Percentiles rank a stretch among this genome's conserved stretches.
These are phyloP conservation scores for Carex cristatella DNA, from an alignment of 176 grass and related monocot genomes.

Conservation along the genomic window DNA sequence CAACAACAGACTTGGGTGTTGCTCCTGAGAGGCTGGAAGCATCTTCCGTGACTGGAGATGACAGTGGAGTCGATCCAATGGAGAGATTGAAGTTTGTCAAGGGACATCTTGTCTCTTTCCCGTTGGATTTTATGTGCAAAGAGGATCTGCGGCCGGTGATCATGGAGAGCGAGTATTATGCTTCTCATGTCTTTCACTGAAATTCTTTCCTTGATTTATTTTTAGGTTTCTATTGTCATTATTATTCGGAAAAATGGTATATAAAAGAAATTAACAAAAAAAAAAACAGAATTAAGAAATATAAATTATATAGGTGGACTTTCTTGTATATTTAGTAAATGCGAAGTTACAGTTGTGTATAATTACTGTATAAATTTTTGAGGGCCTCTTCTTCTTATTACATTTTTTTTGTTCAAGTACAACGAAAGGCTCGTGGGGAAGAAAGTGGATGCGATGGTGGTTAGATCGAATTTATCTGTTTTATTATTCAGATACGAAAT, in stretches of 20 bases:
- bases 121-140: constrained; percentile 90
- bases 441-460: not conserved
- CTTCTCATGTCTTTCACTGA: constrained; percentile 97
- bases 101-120: constrained; percentile 89
- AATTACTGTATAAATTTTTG: not conserved
- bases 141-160: constrained; percentile 93
- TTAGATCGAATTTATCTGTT: not conserved
- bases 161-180: constrained; percentile 94
- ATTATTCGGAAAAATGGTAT: not conserved
- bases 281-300: not conserved
- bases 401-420: not conserved
- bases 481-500: not conserved
- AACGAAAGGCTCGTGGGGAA: not conserved
- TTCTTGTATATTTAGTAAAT: not conserved
- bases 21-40: constrained; percentile 63
- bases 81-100: constrained; percentile 61
- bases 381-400: not conserved
- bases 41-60: constrained; percentile 39
- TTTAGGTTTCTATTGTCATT: not conserved
- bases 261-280: not conserved
- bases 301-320: constrained; percentile 3
- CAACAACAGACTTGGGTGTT: constrained; percentile 79
- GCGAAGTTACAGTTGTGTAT: not conserved
- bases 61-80: constrained; percentile 45
- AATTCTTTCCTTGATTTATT: not conserved